Conservation (phyloP, 352 stramenopile genomes). For the Phytophthora sojae region DNA sequence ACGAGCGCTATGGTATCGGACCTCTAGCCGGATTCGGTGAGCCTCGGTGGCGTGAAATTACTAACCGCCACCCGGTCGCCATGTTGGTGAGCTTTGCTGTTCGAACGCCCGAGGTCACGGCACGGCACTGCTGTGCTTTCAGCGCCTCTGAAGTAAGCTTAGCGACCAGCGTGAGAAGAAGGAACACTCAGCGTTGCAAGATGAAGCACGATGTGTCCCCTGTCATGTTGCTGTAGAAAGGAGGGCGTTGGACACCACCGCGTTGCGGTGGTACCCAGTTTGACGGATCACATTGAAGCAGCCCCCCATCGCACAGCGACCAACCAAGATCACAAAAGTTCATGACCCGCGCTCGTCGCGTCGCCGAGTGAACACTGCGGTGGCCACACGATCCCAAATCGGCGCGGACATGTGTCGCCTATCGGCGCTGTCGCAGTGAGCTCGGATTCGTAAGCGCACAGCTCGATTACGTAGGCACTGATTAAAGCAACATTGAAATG, state of each 20-base stretch:
- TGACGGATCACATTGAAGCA: conserved; percentile 11
- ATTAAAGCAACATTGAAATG: too few species aligned
- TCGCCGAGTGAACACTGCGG: conserved; percentile 11
- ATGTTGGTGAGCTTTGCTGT: not conserved
- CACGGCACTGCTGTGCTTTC: not conserved
- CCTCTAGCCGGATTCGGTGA: conserved; percentile 4
- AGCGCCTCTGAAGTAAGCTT: not conserved
- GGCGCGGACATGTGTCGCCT: conserved; percentile 25
- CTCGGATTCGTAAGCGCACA: conserved; percentile 20
- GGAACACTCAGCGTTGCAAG: not conserved
- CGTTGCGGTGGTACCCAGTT: not conserved
- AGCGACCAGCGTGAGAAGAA: not conserved
- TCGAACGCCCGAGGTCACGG: conserved; percentile 6
- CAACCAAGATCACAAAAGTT: conserved; percentile 27
- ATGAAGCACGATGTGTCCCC: not conserved
- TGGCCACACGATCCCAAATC: conserved; percentile 36
- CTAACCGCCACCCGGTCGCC: conserved; percentile 6
- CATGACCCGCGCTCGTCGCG: conserved; percentile 14
- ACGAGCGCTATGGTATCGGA: not conserved
- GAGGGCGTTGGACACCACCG: conserved; percentile 20
- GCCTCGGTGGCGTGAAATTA: conserved; percentile 3
- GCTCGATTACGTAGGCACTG: conserved; percentile 14
- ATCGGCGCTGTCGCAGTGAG: conserved; percentile 28
- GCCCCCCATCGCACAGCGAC: conserved; percentile 1
- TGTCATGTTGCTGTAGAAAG: not conserved